Percentiles rank a stretch among this genome's conserved stretches.
Evolutionary conservation across 2,329 filamentous ascomycete genomes (phyloP).

Genomic region (Xylaria polymorpha): DNA sequence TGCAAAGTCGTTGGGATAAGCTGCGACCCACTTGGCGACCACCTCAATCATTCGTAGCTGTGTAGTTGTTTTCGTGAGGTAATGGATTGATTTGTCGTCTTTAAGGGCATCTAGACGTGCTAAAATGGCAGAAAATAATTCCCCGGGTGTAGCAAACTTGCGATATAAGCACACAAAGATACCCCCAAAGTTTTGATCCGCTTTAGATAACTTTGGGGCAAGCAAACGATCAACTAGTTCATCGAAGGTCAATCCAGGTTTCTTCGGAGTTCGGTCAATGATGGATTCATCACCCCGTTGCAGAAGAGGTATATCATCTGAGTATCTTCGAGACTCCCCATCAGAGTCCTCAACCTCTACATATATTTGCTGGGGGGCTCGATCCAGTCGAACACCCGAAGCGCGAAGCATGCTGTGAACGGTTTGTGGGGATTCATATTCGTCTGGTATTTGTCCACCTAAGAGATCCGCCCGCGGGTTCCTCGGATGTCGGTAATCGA

Average conservation of each 20-base stretch:
- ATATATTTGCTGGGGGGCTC: slow-evolving; percentile 57
- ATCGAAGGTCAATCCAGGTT: slow-evolving; percentile 68
- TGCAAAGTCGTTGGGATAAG: slow-evolving; percentile 94
- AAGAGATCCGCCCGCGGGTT: slow-evolving; percentile 62
- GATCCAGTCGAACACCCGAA: slow-evolving; percentile 65
- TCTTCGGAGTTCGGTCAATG: slow-evolving; percentile 64
- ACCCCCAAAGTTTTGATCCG: slow-evolving; percentile 88
- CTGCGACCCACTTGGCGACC: slow-evolving; percentile 87
- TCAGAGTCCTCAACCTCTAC: slow-evolving; percentile 79
- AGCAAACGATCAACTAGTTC: slow-evolving; percentile 90
- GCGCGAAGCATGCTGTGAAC: slow-evolving; percentile 63
- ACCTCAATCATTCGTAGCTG: slow-evolving; percentile 87
- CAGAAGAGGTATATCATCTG: slow-evolving; percentile 74
- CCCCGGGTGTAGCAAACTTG: slow-evolving; percentile 86
- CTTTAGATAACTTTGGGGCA: slow-evolving; percentile 81
- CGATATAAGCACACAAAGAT: slow-evolving; percentile 94
- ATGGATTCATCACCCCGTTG: slow-evolving; percentile 74
- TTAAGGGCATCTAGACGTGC: slow-evolving; percentile 78
- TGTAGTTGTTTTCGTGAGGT: slow-evolving; percentile 80
- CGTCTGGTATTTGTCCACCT: slow-evolving; percentile 53
- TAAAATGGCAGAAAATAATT: slow-evolving; percentile 82
- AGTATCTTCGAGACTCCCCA: slow-evolving; percentile 72
- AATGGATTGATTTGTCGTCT: slow-evolving; percentile 72
- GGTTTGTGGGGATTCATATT: slow-evolving; percentile 59
- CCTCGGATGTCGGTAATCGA: slow-evolving; percentile 58